Conservation (phyloP, 1,139 yeast genomes). For the Debaryomycetaceae sp. region DNA sequence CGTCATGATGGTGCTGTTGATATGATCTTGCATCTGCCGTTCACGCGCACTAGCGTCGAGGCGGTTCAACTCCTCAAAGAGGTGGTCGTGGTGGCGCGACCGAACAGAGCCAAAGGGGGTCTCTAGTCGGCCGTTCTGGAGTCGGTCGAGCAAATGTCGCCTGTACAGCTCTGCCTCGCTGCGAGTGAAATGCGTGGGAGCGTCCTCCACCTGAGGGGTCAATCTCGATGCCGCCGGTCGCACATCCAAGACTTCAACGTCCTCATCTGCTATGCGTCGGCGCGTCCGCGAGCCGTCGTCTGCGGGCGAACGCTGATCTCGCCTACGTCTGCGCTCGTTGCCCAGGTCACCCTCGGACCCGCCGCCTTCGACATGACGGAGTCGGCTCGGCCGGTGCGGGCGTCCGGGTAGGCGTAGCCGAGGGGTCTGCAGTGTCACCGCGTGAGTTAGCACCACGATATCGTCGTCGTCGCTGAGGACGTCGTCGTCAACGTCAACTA, state of each 20-base stretch:
- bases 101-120: constrained; percentile 4
- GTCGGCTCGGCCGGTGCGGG: background rate
- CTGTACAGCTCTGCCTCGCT: constrained; percentile 3
- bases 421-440: no score
- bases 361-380: background rate
- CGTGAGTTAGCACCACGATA: constrained; percentile 4
- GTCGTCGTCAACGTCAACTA: constrained; percentile 5
- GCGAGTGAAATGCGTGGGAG: constrained; percentile 1
- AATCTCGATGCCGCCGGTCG: constrained; percentile 12
- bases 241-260: constrained; percentile 23
- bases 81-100: constrained; percentile 1
- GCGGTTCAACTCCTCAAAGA: constrained; percentile 3
- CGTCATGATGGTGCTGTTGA: constrained; percentile 1
- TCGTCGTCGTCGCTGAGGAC: constrained; percentile 11
- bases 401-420: constrained; percentile 1
- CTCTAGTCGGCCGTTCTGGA: constrained; percentile 4
- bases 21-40: constrained; percentile 2
- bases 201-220: constrained; percentile 3
- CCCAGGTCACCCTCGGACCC: background rate
- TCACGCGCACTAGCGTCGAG: constrained; percentile 1
- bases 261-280: constrained; percentile 18
- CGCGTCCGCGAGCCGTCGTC: constrained; percentile 10
- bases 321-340: background rate
- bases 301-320: constrained; percentile 5
- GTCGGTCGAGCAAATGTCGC: constrained; percentile 2